Percentiles rank a stretch among this genome's conserved stretches.
These are phyloP conservation scores for Lasiosphaeris hirsuta DNA, from an alignment of 495 filamentous ascomycete species.

Conservation along the genomic window DNA sequence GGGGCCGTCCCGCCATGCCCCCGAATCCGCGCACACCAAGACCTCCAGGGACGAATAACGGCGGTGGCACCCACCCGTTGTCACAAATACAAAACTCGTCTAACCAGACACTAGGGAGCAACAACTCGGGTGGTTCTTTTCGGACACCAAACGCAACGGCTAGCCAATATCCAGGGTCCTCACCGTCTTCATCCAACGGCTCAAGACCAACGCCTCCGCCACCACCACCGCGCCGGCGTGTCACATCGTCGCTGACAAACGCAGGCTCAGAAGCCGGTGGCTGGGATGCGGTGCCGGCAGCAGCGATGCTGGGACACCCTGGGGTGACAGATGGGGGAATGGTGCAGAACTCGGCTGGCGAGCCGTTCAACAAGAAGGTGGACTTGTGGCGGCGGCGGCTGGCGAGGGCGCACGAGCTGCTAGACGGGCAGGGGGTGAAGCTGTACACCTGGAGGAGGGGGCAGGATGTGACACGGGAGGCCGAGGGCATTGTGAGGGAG, in stretches of 20 bases:
- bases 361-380: slow-evolving; percentile 66
- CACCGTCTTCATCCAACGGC: slow-evolving; percentile 5
- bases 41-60: slow-evolving; percentile 17
- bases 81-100: slow-evolving; percentile 33
- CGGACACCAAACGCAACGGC: background rate
- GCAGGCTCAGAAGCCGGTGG: slow-evolving; percentile 28
- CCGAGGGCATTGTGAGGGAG: slow-evolving; percentile 46
- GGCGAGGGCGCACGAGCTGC: slow-evolving; percentile 66
- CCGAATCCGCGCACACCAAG: slow-evolving; percentile 12
- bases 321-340: slow-evolving; percentile 11
- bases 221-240: slow-evolving; percentile 43
- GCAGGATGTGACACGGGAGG: slow-evolving; percentile 62
- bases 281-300: slow-evolving; percentile 23
- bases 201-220: slow-evolving; percentile 28
- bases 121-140: background rate
- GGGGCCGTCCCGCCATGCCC: slow-evolving; percentile 9
- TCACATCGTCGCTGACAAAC: slow-evolving; percentile 34
- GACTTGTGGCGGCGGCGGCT: slow-evolving; percentile 80
- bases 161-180: background rate
- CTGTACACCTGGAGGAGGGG: slow-evolving; percentile 84
- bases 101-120: slow-evolving; percentile 18
- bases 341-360: background rate
- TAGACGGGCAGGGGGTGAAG: slow-evolving; percentile 65
- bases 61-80: slow-evolving; percentile 28
- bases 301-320: background rate